Base-by-base conservation (phyloP, 2,329 filamentous ascomycete species). In the Monilinia fructigena region DNA sequence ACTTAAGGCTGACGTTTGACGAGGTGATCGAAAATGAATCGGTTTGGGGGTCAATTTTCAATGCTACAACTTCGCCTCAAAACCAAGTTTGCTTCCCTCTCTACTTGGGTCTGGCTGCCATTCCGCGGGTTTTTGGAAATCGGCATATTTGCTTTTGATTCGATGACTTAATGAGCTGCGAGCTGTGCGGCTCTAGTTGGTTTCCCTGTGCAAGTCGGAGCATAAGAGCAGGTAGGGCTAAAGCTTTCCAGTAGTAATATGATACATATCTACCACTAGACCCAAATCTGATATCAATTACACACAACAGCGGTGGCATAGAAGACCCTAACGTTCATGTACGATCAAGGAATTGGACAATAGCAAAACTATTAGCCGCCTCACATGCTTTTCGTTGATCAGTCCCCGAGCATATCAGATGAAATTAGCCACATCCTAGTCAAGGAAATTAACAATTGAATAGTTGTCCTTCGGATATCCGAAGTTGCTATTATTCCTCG, bases 181-280 rank as follows among this genome's bases (percentile, higher is more conserved):
- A 26, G 12, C 23, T 52, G 26, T 52, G 20, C 53, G n/a, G 38
- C 53, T 55, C 47, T 26, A 38, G 10, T 50, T 18, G n/a, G 31
- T 50, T 7, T 60, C 1, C 5, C 18, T 14, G 55, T 42, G 10
- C n/a, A 47, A n/a, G 10, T 58, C 20, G 20, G 16, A 35, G 26
- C 28, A 50, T n/a, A 26, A 26, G 38, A 45, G 31, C 45, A 38
- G 58, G 50, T 61, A 61, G 31, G 58, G 47, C 45, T 61, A 45
- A 61, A 61, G 45, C 47, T 61, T 61, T 12, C n/a, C 14, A 26
- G 53, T 61, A 61, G 14, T 40, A 20, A 40, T 26, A 40, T 50
- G 58, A 61, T 50, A 40, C 8, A 55, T 10, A 38, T 55, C 35
- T 55, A 55, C 28, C 20, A 50, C 28, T 48, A 18, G 28, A 31